Base-by-base conservation (phyloP, 768 basidiomycete species). In the Lactifluus echinatus region DNA sequence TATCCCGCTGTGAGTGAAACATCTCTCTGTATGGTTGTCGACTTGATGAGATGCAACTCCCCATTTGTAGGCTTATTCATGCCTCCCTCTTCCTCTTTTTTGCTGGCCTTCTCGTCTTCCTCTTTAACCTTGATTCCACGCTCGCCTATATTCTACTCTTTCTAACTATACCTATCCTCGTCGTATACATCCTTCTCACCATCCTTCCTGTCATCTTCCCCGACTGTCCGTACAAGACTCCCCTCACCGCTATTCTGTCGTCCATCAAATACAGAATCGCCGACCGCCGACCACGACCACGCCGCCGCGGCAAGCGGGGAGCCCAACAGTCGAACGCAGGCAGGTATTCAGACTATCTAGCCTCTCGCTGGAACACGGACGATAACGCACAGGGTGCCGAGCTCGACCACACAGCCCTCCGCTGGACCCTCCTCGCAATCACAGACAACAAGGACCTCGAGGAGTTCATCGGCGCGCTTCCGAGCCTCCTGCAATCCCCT, bases 341-440 rank as follows among this genome's bases (percentile, higher is more conserved):
- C 12, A 29, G n/a, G 24, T 46, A 42, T 24, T 21, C 56, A 8
- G 31, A 45, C 1, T 40, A 48, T 43, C 51, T 58, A n/a, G 43
- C 57, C 3, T 11, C 29, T 1, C 52, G 34, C 12, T 58, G 57
- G 57, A 29, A 45, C 19, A 39, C 21, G 2, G 31, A 17, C 14
- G 46, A 46, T 46, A 36, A 19, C 17, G 39, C 7, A 14, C 36
- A 57, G 46, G 57, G 57, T 24, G 39, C 46, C 1, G 46, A 48
- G 15, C 57, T 58, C 29, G 57, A 58, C 37, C 57, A 53, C 33
- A 43, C 40, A 10, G 57, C 57, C 29, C 57, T 58, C 46, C 52
- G 57, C 21, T 58, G 57, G 57, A 58, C 57, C 7, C 39, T 58
- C 12, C 39, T 49, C 7, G 39, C 46, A 24, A 31, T 58, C 46